Percentiles rank a stretch among this genome's conserved stretches.
Evolutionary conservation across 805 yeast genomes (phyloP).

Genomic region (Maudiozyma saulgeensis): DNA sequence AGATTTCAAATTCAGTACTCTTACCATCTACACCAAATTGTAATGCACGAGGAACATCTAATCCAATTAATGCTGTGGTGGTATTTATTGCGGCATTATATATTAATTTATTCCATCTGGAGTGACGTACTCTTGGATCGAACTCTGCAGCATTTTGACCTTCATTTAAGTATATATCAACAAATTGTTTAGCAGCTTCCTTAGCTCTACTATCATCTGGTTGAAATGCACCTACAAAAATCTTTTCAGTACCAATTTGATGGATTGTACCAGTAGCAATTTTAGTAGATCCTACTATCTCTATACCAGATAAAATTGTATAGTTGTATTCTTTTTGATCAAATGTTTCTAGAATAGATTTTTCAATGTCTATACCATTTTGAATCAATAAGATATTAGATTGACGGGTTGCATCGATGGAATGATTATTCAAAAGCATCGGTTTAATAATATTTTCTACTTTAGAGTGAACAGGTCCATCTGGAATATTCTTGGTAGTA

Average conservation of each 20-base stretch:
- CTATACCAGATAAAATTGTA: conserved; percentile 47
- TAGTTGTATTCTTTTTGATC: conserved; percentile 27
- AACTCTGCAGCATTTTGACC: conserved; percentile 33
- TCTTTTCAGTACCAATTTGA: conserved; percentile 44
- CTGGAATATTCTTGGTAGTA: conserved; percentile 62
- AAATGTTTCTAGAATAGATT: conserved; percentile 41
- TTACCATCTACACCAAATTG: conserved; percentile 33
- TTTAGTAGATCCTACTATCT: conserved; percentile 53
- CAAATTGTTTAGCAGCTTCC: conserved; percentile 30
- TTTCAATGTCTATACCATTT: conserved; percentile 59
- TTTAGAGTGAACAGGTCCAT: conserved; percentile 34
- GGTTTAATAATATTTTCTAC: conserved; percentile 45
- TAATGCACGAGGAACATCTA: conserved; percentile 46
- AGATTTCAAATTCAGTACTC: conserved; percentile 24
- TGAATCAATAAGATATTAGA: conserved; percentile 51
- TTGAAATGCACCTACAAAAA: conserved; percentile 46
- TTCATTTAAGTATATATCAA: conserved; percentile 35
- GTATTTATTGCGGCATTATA: conserved; percentile 61
- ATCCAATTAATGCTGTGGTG: conserved; percentile 44
- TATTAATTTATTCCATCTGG: conserved; percentile 55
- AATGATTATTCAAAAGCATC: conserved; percentile 34
- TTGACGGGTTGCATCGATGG: conserved; percentile 7
- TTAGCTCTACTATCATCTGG: conserved; percentile 24
- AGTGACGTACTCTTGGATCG: conserved; percentile 37
- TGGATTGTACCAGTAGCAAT: conserved; percentile 35